Conservation (phyloP, 2,329 filamentous ascomycete genomes). For the Aspergillus neoniger region DNA sequence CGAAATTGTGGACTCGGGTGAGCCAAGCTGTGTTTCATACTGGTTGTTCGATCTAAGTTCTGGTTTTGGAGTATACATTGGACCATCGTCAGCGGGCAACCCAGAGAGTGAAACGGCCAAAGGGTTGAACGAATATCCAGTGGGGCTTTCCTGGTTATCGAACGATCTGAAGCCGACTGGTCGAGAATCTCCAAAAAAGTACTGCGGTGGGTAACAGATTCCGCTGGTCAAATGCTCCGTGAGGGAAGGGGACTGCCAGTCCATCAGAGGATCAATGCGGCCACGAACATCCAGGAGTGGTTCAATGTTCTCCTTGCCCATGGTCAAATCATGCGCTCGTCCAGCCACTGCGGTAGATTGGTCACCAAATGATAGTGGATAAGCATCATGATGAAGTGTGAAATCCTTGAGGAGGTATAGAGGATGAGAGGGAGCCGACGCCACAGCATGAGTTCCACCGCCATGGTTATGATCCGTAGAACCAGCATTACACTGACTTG, state of each 20-base stretch:
- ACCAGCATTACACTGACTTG: slow-evolving; percentile 10
- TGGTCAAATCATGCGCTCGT: slow-evolving; percentile 12
- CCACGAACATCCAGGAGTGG: slow-evolving; percentile 31
- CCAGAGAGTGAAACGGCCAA: slow-evolving; percentile 31
- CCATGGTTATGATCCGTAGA: slow-evolving; percentile 14
- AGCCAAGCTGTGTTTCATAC: slow-evolving; percentile 22
- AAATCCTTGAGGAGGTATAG: slow-evolving; percentile 22
- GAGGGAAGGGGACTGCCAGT: slow-evolving; percentile 29
- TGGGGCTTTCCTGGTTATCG: slow-evolving; percentile 27
- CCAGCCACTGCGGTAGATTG: slow-evolving; percentile 16
- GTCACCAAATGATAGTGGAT: slow-evolving; percentile 19
- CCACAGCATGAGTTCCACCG: slow-evolving; percentile 10
- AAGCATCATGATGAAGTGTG: slow-evolving; percentile 10
- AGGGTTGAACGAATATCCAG: slow-evolving; percentile 37
- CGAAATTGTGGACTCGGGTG: slow-evolving; percentile 39
- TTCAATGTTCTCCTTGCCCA: slow-evolving; percentile 44
- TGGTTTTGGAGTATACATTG: slow-evolving; percentile 21
- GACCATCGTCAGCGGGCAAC: slow-evolving; percentile 24
- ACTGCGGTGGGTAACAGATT: slow-evolving; percentile 26
- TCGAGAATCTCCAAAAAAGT: slow-evolving; percentile 28
- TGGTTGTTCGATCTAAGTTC: slow-evolving; percentile 19
- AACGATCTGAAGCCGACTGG: slow-evolving; percentile 27
- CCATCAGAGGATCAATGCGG: slow-evolving; percentile 27
- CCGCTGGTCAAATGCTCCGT: slow-evolving; percentile 21
- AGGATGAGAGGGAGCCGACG: slow-evolving; percentile 25